Percentiles rank a stretch among this genome's conserved stretches.
Evolutionary conservation across 2,329 filamentous ascomycete genomes (phyloP).

Genomic region (Fusarium piperis): DNA sequence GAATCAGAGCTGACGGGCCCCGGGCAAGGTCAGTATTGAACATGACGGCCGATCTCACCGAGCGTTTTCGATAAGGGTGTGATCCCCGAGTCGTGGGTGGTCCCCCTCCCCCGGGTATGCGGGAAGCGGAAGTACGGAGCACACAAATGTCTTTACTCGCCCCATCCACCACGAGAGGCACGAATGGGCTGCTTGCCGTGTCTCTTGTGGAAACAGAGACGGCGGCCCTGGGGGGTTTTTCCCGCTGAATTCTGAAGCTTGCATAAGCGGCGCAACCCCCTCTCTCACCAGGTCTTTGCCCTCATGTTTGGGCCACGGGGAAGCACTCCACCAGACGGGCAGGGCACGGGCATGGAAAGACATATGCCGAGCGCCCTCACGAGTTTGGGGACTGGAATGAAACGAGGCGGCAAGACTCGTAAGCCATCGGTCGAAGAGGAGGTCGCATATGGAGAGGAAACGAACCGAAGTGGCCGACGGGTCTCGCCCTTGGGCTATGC

Average conservation of each 20-base stretch:
- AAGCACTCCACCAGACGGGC: constrained; percentile 20
- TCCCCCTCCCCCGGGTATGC: not conserved
- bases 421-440: constrained; percentile 24
- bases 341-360: not conserved
- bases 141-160: constrained; percentile 27
- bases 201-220: constrained; percentile 34
- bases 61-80: constrained; percentile 29
- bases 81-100: constrained; percentile 27
- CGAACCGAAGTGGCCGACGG: constrained; percentile 13
- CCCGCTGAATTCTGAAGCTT: constrained; percentile 38
- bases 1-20: not conserved
- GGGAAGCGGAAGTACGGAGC: constrained; percentile 29
- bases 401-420: constrained; percentile 29
- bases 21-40: constrained; percentile 9
- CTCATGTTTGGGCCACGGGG: constrained; percentile 26
- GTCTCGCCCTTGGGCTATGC: constrained; percentile 16
- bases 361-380: constrained; percentile 13
- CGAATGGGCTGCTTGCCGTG: constrained; percentile 36
- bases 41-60: constrained; percentile 28
- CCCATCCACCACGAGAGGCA: constrained; percentile 24
- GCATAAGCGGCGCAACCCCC: constrained; percentile 45
- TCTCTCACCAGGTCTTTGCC: constrained; percentile 10
- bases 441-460: constrained; percentile 27
- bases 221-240: constrained; percentile 25
- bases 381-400: constrained; percentile 15